Conservation (phyloP, 2,329 filamentous ascomycete species). For the Pezicula radicicola region DNA sequence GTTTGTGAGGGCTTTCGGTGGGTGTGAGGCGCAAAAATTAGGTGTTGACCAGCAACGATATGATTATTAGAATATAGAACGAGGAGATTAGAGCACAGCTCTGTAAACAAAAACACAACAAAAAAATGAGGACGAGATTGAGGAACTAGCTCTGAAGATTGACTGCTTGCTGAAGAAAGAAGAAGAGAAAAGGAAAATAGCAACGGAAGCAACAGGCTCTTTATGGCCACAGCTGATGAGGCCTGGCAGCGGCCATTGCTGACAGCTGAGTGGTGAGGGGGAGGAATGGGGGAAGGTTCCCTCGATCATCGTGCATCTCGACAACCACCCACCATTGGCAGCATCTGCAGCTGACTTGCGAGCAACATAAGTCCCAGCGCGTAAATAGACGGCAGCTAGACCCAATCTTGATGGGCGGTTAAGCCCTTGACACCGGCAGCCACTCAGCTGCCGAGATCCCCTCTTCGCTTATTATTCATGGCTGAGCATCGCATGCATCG, state of each 20-base stretch:
- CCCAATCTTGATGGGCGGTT: slow-evolving; percentile 11
- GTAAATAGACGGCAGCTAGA: slow-evolving; percentile 13
- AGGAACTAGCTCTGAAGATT: slow-evolving; percentile 48
- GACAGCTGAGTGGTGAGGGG: slow-evolving; percentile 10
- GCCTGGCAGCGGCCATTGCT: slow-evolving; percentile 9
- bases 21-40: slow-evolving; percentile 55
- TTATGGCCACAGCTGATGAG: slow-evolving; percentile 22
- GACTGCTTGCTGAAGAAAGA: slow-evolving; percentile 63
- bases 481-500: neutral
- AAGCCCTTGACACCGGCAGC: slow-evolving; percentile 8
- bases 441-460: neutral
- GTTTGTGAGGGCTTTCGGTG: slow-evolving; percentile 20
- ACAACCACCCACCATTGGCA: neutral
- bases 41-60: slow-evolving; percentile 50
- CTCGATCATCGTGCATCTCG: neutral
- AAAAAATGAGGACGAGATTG: slow-evolving; percentile 34
- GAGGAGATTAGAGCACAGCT: slow-evolving; percentile 52
- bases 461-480: neutral
- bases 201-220: slow-evolving; percentile 18
- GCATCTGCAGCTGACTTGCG: slow-evolving; percentile 5
- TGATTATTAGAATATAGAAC: slow-evolving; percentile 28
- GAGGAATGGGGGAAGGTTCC: neutral
- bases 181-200: slow-evolving; percentile 17
- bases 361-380: slow-evolving; percentile 14
- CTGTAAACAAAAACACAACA: slow-evolving; percentile 39